Percentiles rank a stretch among this genome's conserved stretches.
Conservation (phyloP, 257 asterid genomes). For the Nicotiana benthamiana region DNA sequence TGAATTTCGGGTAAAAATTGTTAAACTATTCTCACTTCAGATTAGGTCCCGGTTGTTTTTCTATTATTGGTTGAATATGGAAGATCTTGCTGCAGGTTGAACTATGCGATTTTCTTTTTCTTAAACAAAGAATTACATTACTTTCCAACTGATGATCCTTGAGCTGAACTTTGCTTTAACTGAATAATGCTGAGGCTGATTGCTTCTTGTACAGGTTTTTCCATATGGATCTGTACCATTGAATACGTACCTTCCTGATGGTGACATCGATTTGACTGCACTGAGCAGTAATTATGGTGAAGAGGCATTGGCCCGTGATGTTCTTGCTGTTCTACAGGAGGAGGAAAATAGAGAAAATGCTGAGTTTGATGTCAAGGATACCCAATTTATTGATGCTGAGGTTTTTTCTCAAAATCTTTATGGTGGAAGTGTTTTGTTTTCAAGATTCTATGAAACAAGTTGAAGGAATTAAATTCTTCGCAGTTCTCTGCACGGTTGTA, state of each 20-base stretch:
- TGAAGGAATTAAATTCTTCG: not conserved
- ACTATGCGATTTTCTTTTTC: not conserved
- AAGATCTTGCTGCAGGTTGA: not conserved
- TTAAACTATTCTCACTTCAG: not conserved
- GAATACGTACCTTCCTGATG: slow-evolving; percentile 85
- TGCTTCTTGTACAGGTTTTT: slow-evolving; percentile 40
- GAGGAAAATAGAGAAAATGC: slow-evolving; percentile 53
- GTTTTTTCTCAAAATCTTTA: slow-evolving; percentile 9
- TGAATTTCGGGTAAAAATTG: not conserved
- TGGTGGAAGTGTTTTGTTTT: not conserved
- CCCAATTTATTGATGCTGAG: slow-evolving; percentile 78
- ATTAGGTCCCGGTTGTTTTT: not conserved
- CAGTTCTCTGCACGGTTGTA: not conserved
- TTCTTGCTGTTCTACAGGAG: slow-evolving; percentile 47
- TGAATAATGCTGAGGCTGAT: not conserved
- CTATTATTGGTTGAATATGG: not conserved
- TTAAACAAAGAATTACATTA: not conserved
- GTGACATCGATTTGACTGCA: slow-evolving; percentile 81
- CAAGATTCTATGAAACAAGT: not conserved
- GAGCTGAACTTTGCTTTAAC: not conserved
- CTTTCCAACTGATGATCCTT: not conserved
- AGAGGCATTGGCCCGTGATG: slow-evolving; percentile 46
- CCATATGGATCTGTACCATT: slow-evolving; percentile 92
- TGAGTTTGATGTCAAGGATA: slow-evolving; percentile 55
- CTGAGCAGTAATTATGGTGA: slow-evolving; percentile 37